Conservation (phyloP, 768 basidiomycete genomes). For the Kwoniella heveanensis region DNA sequence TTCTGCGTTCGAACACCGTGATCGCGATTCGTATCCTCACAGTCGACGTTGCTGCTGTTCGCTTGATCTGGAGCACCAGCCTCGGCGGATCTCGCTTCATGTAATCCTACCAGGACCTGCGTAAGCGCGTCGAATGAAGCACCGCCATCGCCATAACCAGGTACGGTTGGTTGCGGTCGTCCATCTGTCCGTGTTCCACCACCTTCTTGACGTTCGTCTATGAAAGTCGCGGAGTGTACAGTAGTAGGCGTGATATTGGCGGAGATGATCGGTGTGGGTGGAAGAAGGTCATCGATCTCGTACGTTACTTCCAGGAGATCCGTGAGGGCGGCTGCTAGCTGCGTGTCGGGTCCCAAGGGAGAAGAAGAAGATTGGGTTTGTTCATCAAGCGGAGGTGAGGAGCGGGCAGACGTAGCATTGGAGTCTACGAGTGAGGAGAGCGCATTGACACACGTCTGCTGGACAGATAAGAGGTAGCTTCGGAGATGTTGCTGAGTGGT, state of each 20-base stretch:
- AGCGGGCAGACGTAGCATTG: background rate
- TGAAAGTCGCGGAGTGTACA: constrained; percentile 5
- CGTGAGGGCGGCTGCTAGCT: constrained; percentile 33
- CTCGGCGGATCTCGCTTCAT: constrained; percentile 3
- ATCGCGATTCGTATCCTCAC: background rate
- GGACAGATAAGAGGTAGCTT: constrained; percentile 24
- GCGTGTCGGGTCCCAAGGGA: constrained; percentile 10
- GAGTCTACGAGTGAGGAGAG: constrained; percentile 28
- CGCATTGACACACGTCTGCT: constrained; percentile 29
- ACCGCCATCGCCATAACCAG: background rate
- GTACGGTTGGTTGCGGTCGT: too few relatives aligned
- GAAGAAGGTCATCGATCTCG: constrained; percentile 32
- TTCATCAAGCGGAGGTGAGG: background rate
- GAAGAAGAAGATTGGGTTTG: background rate
- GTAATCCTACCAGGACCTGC: constrained; percentile 4
- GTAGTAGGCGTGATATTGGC: constrained; percentile 19
- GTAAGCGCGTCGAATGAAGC: constrained; percentile 17
- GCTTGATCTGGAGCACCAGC: background rate
- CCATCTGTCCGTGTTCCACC: too few relatives aligned
- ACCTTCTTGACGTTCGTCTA: too few relatives aligned
- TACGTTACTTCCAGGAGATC: constrained; percentile 42
- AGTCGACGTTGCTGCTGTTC: background rate
- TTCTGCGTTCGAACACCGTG: background rate
- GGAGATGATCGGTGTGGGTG: constrained; percentile 11
- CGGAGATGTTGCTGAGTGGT: constrained; percentile 6